These are phyloP conservation scores for Seiridium cupressi DNA, from an alignment of 2,329 filamentous ascomycete species.

Conservation along the genomic window DNA sequence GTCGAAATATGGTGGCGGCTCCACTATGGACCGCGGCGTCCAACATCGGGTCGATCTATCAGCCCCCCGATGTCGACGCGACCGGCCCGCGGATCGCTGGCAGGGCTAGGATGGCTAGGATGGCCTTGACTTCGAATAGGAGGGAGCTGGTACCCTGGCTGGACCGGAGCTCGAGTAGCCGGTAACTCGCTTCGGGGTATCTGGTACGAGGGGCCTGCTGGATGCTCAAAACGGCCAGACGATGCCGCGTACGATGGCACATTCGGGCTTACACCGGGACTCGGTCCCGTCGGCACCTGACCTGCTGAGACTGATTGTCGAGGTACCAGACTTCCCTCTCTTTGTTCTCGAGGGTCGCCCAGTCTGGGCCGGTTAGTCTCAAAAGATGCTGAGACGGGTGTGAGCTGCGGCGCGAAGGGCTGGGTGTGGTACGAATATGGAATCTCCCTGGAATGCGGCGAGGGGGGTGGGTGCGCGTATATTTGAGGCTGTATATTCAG, in stretches of 20 bases:
- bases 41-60: constrained; percentile 54
- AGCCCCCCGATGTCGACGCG: constrained; percentile 61
- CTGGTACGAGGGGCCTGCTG: constrained; percentile 44
- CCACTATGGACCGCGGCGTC: constrained; percentile 19
- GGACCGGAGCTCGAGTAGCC: constrained; percentile 26
- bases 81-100: constrained; percentile 35
- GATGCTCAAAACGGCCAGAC: constrained; percentile 47
- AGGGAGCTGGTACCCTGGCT: constrained; percentile 36
- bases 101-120: constrained; percentile 10
- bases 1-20: too few relatives aligned
- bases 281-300: constrained; percentile 29
- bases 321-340: constrained; percentile 29
- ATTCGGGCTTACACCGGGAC: constrained; percentile 37
- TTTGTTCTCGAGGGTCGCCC: constrained; percentile 24
- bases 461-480: constrained; percentile 42
- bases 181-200: constrained; percentile 52
- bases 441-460: constrained; percentile 41
- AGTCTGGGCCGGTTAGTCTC: constrained; percentile 42
- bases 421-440: constrained; percentile 40
- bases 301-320: constrained; percentile 28
- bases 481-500: constrained; percentile 36
- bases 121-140: constrained; percentile 36
- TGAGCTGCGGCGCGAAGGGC: constrained; percentile 40
- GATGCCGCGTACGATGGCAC: constrained; percentile 46
- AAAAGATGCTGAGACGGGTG: constrained; percentile 45